These are phyloP conservation scores for Alternaria gansuensis DNA, from an alignment of 2,329 filamentous ascomycete species.

Conservation along the genomic window DNA sequence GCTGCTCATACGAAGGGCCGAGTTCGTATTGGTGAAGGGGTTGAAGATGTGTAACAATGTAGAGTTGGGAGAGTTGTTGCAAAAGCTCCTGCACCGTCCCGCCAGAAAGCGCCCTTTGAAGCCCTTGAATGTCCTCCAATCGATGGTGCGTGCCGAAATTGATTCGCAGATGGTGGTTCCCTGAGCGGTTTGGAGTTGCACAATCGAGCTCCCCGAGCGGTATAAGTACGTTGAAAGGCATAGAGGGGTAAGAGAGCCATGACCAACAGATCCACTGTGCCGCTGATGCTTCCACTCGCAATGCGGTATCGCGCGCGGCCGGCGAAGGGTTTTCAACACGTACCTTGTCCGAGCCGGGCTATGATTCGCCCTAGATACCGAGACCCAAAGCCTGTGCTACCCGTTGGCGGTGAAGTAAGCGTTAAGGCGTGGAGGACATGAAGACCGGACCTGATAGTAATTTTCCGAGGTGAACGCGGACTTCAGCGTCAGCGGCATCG, in stretches of 20 bases:
- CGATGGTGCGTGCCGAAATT: constrained; percentile 15
- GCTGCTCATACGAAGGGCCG: constrained; percentile 42
- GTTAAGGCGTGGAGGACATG: background rate
- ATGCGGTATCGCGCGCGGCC: constrained; percentile 38
- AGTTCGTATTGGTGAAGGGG: constrained; percentile 1
- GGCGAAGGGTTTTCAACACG: constrained; percentile 18
- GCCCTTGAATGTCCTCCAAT: constrained; percentile 10
- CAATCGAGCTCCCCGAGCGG: constrained; percentile 6
- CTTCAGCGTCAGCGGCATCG: constrained; percentile 25
- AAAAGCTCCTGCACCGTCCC: constrained; percentile 15
- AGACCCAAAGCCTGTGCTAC: constrained; percentile 19
- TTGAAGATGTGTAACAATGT: constrained; percentile 6
- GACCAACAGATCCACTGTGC: constrained; percentile 18
- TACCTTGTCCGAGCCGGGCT: constrained; percentile 2
- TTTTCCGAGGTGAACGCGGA: constrained; percentile 21
- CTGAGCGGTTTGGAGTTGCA: constrained; percentile 11
- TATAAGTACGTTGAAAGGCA: constrained; percentile 12
- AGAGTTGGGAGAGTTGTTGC: background rate
- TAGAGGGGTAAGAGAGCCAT: constrained; percentile 15
- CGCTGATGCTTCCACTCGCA: constrained; percentile 23
- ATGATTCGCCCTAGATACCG: constrained; percentile 29
- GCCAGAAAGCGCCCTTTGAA: constrained; percentile 11
- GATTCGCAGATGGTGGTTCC: constrained; percentile 14
- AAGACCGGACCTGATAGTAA: constrained; percentile 23
- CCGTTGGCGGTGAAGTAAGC: constrained; percentile 18